A percentile compares a stretch with the other conserved stretches of the same genome.
Conservation (phyloP, 2,329 filamentous ascomycete species). For the Celoporthe dispersa region DNA sequence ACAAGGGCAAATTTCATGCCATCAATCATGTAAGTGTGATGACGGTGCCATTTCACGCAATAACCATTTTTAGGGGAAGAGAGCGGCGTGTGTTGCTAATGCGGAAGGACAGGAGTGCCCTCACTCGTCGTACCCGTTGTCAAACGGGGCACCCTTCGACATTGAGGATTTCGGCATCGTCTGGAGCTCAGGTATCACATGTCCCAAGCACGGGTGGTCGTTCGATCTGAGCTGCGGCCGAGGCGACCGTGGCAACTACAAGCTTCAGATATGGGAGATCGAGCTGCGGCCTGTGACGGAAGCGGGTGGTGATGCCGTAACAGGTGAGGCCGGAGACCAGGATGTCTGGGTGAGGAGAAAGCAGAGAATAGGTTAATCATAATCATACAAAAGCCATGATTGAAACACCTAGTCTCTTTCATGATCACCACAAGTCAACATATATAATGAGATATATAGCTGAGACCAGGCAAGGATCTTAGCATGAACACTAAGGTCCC, state of each 20-base stretch:
- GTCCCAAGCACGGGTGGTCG: slow-evolving; percentile 29
- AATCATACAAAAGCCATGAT: not conserved
- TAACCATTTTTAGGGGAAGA: not conserved
- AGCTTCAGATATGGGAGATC: slow-evolving; percentile 28
- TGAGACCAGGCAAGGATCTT: not conserved
- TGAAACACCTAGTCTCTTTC: not conserved
- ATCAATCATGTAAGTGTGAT: slow-evolving; percentile 22
- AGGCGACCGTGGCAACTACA: slow-evolving; percentile 26
- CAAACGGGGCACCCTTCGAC: slow-evolving; percentile 27
- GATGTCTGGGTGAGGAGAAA: slow-evolving; percentile 31
- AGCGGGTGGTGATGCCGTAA: not conserved
- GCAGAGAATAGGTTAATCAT: slow-evolving; percentile 21
- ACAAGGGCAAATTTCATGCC: slow-evolving; percentile 28
- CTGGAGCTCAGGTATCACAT: slow-evolving; percentile 27
- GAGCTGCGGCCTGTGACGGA: slow-evolving; percentile 21
- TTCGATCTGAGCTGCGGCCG: slow-evolving; percentile 26
- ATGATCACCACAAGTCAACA: not conserved
- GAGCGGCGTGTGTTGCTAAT: not conserved
- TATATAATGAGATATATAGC: not conserved
- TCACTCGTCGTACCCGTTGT: slow-evolving; percentile 29
- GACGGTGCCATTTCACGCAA: no score
- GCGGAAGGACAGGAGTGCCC: slow-evolving; percentile 19
- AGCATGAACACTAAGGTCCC: not conserved
- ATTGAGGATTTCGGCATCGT: slow-evolving; percentile 31
- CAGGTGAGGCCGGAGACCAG: not conserved